Percentiles rank a stretch among this genome's conserved stretches.
Evolutionary conservation across 805 yeast species (phyloP).

Genomic region (Lachancea waltii): DNA sequence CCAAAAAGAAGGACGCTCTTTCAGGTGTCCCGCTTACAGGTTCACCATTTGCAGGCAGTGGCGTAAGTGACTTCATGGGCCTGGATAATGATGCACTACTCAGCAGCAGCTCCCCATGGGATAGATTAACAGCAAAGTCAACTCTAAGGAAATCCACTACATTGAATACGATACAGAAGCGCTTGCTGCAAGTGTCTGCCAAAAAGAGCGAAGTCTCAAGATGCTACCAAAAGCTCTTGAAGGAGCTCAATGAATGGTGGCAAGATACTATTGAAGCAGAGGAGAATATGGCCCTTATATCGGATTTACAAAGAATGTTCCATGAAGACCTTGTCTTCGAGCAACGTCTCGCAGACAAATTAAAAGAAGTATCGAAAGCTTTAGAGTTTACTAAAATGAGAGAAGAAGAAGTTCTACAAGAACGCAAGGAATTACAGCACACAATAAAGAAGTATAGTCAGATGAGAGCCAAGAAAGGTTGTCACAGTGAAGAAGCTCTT

Average conservation of each 20-base stretch:
- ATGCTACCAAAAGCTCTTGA: slow-evolving; percentile 16
- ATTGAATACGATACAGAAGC: slow-evolving; percentile 16
- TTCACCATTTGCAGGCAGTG: slow-evolving; percentile 8
- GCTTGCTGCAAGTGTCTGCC: slow-evolving; percentile 14
- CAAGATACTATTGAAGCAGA: slow-evolving; percentile 13
- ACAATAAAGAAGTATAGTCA: slow-evolving; percentile 18
- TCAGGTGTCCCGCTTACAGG: slow-evolving; percentile 9
- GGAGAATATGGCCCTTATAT: slow-evolving; percentile 12
- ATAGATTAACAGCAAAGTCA: slow-evolving; percentile 5
- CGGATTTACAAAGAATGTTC: slow-evolving; percentile 20
- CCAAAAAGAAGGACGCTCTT: slow-evolving; percentile 1
- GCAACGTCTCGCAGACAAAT: slow-evolving; percentile 16
- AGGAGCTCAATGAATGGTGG: slow-evolving; percentile 20
- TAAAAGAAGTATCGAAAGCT: slow-evolving; percentile 15
- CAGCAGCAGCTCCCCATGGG: slow-evolving; percentile 3
- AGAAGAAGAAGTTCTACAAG: slow-evolving; percentile 22
- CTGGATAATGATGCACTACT: slow-evolving; percentile 4
- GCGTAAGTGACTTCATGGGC: slow-evolving; percentile 6
- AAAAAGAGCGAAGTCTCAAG: slow-evolving; percentile 18
- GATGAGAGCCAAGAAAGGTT: slow-evolving; percentile 19
- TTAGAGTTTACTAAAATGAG: slow-evolving; percentile 23
- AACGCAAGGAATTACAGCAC: slow-evolving; percentile 15
- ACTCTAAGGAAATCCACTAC: slow-evolving; percentile 9
- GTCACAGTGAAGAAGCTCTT: slow-evolving; percentile 20
- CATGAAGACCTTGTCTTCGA: slow-evolving; percentile 21